Evolutionary conservation across 441 rosid genomes (phyloP), one percentile per base, ranked within the genome.

Genomic region (Adansonia rubrostipa): DNA sequence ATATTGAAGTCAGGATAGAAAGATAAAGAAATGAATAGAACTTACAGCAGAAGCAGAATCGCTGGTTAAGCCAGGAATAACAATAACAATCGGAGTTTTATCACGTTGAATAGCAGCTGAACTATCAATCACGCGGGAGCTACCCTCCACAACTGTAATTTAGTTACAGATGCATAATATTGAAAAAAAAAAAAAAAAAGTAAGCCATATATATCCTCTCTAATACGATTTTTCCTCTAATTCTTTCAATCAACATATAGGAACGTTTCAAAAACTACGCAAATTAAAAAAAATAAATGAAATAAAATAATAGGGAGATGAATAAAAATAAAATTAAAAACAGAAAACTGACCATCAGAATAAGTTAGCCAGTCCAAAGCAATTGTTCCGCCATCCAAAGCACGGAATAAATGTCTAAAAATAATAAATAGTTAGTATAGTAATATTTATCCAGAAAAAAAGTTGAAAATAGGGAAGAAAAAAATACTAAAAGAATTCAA

Each of bases 1-100:
- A 36, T 4, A 56, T 20, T 44, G 3, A 61, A 22, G 5, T 36
- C 13, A 60, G 9, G 64, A 60, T 24, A 62, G 17, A 58, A 20
- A 51, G 56, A 62, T 11, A 60, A 28, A 24, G 80, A 66, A 51
- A 9, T 50, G 75, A 40, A 57, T 3, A 6, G 77, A 74, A 84
- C 95, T 85, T 85, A 93, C 97, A 28, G 92, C 73, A 83, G 98
- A 80, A 66, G 85, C 65, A 81, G 97, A 93, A 84, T 93, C 94
- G 68, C 97, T 95, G 56, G 98, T 89, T 81, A 95, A 79, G 76
- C 97, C 98, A 71, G 97, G 98, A 83, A 95, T 83, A 71, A 93
- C 89, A 77, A 95, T 56, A 71, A 85, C 88, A 80, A 92, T 89
- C 0, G 95, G 97, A 3, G 86, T 90, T 19, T 83, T 82, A 15